Evolutionary conservation across 192 early-diverging fungal species (phyloP).

Genomic region (Gaertneriomyces sp.): DNA sequence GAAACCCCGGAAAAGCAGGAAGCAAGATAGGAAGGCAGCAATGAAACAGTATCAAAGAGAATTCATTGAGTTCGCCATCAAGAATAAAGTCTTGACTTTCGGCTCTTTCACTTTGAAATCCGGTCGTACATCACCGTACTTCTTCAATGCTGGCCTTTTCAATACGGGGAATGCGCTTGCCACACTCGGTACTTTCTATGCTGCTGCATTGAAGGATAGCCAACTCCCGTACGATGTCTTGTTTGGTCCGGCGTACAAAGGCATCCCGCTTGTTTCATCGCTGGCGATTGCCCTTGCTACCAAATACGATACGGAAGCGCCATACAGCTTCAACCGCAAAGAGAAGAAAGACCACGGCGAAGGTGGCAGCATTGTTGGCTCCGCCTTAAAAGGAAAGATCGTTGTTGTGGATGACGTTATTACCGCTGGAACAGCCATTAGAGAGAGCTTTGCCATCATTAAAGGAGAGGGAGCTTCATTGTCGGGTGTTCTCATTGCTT

Average conservation of each 20-base stretch:
- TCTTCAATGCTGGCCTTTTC: conserved; percentile 97
- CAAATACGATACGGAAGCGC: conserved; percentile 59
- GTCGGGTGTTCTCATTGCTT: conserved; percentile 83
- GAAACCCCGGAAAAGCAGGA: too few species aligned
- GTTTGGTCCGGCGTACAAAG: conserved; percentile 99
- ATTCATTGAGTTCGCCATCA: conserved; percentile 89
- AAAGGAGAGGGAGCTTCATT: conserved; percentile 64
- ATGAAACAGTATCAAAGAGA: conserved; percentile 75
- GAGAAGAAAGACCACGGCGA: conserved; percentile 99
- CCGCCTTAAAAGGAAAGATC: conserved; percentile 64
- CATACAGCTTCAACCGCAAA: conserved; percentile 96
- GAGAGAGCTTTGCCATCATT: conserved; percentile 84
- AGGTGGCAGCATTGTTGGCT: conserved; percentile 92
- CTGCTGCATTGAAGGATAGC: conserved; percentile 72
- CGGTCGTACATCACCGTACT: conserved; percentile 94
- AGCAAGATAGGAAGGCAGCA: too few species aligned
- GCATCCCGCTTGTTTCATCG: conserved; percentile 86
- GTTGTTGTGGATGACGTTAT: conserved; percentile 97
- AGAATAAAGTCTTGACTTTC: conserved; percentile 81
- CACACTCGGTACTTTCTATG: conserved; percentile 85
- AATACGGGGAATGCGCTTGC: conserved; percentile 81
- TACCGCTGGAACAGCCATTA: conserved; percentile 98
- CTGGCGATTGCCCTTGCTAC: conserved; percentile 73
- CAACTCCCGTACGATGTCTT: conserved; percentile 76
- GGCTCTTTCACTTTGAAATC: conserved; percentile 90